Conservation (phyloP, 306 rosid species). For the Styphnolobium japonicum region DNA sequence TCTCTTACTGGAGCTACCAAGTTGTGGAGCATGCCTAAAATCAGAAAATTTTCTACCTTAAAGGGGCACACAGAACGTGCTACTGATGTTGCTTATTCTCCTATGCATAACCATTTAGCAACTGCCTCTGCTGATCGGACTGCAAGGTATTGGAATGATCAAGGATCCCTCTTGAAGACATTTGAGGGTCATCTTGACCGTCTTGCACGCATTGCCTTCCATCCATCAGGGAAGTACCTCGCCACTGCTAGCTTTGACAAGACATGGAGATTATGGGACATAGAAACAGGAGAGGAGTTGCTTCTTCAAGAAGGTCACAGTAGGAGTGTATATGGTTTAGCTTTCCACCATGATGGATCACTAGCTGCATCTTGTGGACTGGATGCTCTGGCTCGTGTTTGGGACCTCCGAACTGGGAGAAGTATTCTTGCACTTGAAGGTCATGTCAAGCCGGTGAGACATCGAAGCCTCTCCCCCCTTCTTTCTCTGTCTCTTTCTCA, state of each 20-base stretch:
- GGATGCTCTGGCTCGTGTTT: conserved; percentile 86
- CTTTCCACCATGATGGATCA: conserved; percentile 88
- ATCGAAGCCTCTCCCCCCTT: background rate
- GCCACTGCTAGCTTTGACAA: conserved; percentile 97
- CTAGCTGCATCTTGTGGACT: conserved; percentile 89
- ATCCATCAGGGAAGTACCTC: conserved; percentile 92
- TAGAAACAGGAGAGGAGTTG: conserved; percentile 83
- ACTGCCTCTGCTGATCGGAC: conserved; percentile 95
- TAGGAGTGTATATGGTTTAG: conserved; percentile 78
- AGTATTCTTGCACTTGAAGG: conserved; percentile 94
- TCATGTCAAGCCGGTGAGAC: conserved; percentile 86
- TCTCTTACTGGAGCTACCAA: conserved; percentile 77
- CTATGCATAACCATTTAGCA: conserved; percentile 64
- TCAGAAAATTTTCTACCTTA: conserved; percentile 54
- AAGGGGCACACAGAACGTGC: conserved; percentile 91
- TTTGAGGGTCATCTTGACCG: conserved; percentile 94
- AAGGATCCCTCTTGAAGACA: conserved; percentile 67
- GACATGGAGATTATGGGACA: conserved; percentile 98
- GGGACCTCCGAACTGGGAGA: conserved; percentile 96
- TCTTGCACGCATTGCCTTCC: conserved; percentile 92
- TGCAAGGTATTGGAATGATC: conserved; percentile 83
- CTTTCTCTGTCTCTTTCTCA: background rate
- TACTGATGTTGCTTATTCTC: conserved; percentile 83
- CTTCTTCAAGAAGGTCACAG: conserved; percentile 99
- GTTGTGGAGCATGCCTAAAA: conserved; percentile 92